phyloP scores from a whole-genome alignment of 2,329 filamentous ascomycete genomes.

The Penicillium digitatum region DNA sequence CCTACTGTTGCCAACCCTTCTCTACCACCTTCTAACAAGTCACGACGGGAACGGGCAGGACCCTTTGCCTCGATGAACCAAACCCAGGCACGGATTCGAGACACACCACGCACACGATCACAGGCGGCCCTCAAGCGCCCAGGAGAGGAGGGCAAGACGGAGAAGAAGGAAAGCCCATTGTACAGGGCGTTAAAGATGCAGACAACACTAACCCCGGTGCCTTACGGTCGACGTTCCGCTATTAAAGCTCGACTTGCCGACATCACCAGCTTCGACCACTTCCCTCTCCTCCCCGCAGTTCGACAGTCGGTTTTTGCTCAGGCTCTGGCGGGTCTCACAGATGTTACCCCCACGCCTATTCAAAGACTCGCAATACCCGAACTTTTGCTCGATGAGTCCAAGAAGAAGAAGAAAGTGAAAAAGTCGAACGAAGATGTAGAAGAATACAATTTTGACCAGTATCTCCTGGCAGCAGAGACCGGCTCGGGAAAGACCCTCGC shows the following conservation, averaged over 20 bases:
- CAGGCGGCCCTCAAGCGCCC: conserved; percentile 45
- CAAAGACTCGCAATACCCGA: conserved; percentile 85
- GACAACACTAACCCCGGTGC: conserved; percentile 67
- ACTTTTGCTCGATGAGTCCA: conserved; percentile 58
- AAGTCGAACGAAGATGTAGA: conserved; percentile 27
- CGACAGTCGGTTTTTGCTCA: conserved; percentile 68
- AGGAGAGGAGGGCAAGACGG: conserved; percentile 32
- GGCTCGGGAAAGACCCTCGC: conserved; percentile 95
- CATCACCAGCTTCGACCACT: conserved; percentile 74
- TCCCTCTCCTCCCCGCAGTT: conserved; percentile 68
- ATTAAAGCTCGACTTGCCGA: conserved; percentile 61
- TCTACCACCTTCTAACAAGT: conserved; percentile 27
- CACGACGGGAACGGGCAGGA: conserved; percentile 46
- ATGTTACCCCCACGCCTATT: conserved; percentile 79
- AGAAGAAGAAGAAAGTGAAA: conserved; percentile 32
- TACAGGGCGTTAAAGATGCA: conserved; percentile 95
- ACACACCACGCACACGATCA: conserved; percentile 35
- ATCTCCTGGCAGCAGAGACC: conserved; percentile 88
- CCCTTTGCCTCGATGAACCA: conserved; percentile 60
- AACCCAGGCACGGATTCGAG: conserved; percentile 46
- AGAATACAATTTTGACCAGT: conserved; percentile 57
- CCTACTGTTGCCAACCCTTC: conserved; percentile 29
- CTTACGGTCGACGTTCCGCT: conserved; percentile 64
- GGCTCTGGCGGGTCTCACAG: conserved; percentile 68
- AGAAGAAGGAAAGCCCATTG: conserved; percentile 49